Base-by-base conservation (phyloP, 1,139 yeast species). In the Taphrina deformans region DNA sequence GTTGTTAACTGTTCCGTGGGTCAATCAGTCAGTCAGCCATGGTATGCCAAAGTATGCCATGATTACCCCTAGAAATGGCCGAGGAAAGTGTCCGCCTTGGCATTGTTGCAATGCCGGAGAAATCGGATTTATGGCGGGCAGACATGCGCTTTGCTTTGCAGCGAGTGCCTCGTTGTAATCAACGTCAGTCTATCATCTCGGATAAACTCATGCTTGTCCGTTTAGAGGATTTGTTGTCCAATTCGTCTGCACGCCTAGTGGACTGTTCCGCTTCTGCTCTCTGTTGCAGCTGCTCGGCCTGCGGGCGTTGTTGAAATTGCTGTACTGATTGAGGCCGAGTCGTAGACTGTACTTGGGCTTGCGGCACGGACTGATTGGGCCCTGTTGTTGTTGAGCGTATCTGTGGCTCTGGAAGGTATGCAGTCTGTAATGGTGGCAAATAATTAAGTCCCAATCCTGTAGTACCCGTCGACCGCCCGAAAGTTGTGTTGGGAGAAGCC, bases 151-250 rank as follows among this genome's bases (percentile, higher is more conserved):
- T n/a, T n/a, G n/a, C n/a, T n/a, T n/a, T n/a, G n/a, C n/a, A n/a
- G 33, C 33, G 9, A 29, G 9, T 29, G 33, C 33, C 9, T 29
- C 33, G 33, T 29, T 29, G 33, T 38, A n/a, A 12, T 38, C n/a
- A 18, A 38, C 41, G 18, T 51, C 35, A 53, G 35, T 31, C 48
- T 10, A 53, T 53, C 58, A 53, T 53, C n/a, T 53, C 58, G 18
- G 58, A 53, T n/a, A 53, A 18, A 21, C 58, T 53, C 48, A 53
- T 53, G 58, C 58, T 53, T 9, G 58, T 53, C 18, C 58, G 58
- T 18, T 53, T 53, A 3, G 48, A 12, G 10, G 58, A 21, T 16
- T 53, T 35, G 9, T 14, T 14, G 41, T 38, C 41, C 18, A n/a
- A 38, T n/a, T 38, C 41, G 41, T 38, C 41, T n/a, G 41, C 16